Evolutionary conservation across 352 stramenopile genomes (phyloP).

Genomic region (Pythium coloratum): DNA sequence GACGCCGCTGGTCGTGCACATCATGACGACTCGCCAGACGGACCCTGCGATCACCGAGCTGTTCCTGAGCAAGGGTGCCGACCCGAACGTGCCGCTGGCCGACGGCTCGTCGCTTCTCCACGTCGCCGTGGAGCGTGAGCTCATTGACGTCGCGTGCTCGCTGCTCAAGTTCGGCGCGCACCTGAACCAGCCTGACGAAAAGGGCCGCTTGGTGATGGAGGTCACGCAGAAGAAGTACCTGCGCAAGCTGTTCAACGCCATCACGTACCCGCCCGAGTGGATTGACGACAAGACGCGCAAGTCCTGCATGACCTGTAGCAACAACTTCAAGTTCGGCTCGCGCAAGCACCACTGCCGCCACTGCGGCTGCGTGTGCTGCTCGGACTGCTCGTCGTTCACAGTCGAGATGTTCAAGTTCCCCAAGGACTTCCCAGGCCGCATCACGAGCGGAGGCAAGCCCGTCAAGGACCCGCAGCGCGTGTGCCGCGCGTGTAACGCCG

Average conservation of each 20-base stretch:
- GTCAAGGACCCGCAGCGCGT: conserved; percentile 83
- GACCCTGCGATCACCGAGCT: conserved; percentile 78
- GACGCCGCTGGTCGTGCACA: conserved; percentile 77
- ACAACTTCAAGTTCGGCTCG: conserved; percentile 77
- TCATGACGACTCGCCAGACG: conserved; percentile 85
- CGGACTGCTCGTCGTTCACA: conserved; percentile 75
- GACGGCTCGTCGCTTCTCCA: conserved; percentile 86
- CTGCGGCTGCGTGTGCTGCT: conserved; percentile 84
- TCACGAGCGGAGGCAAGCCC: conserved; percentile 58
- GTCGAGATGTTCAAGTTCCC: conserved; percentile 83
- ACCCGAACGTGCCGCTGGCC: conserved; percentile 69
- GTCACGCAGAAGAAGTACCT: conserved; percentile 78
- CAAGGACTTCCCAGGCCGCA: conserved; percentile 78
- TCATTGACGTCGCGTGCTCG: conserved; percentile 75
- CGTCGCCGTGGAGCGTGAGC: conserved; percentile 77
- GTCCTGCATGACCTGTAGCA: conserved; percentile 71
- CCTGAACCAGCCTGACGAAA: conserved; percentile 71
- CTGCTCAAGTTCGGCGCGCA: conserved; percentile 72
- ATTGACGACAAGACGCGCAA: conserved; percentile 77
- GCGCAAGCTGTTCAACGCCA: conserved; percentile 81
- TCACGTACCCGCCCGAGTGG: conserved; percentile 71
- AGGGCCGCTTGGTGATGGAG: conserved; percentile 76
- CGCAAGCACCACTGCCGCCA: conserved; percentile 84
- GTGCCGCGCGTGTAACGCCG: conserved; percentile 77
- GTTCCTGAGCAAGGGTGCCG: conserved; percentile 61